These are phyloP conservation scores for Zygotorulaspora mrakii DNA, from an alignment of 1,139 yeast species.

Conservation along the genomic window DNA sequence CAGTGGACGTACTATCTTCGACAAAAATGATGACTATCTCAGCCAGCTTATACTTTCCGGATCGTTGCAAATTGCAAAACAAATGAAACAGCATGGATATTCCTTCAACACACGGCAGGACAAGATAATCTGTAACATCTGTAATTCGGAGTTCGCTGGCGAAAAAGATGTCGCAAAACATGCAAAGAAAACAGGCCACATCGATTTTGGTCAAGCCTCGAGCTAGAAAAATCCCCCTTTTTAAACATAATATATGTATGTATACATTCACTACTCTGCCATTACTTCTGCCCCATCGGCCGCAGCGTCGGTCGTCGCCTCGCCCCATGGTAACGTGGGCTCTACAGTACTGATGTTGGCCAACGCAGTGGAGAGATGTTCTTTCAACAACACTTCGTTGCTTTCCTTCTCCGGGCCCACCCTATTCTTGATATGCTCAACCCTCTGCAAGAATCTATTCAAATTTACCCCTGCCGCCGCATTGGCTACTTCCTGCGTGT, in stretches of 20 bases:
- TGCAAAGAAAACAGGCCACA: constrained; percentile 62
- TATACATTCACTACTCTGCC: constrained; percentile 11
- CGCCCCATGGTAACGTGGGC: constrained; percentile 34
- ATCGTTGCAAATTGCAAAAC: constrained; percentile 43
- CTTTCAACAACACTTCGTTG: constrained; percentile 30
- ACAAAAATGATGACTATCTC: constrained; percentile 30
- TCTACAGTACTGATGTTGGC: constrained; percentile 33
- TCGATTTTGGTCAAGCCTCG: constrained; percentile 57
- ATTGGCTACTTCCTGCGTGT: constrained; percentile 81
- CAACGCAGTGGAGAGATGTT: constrained; percentile 28
- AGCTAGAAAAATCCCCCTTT: constrained; percentile 7
- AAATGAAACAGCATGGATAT: constrained; percentile 52
- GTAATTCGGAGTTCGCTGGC: constrained; percentile 54
- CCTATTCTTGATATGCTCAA: constrained; percentile 49
- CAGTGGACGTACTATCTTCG: constrained; percentile 40
- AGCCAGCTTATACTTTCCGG: constrained; percentile 39
- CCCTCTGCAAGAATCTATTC: constrained; percentile 58
- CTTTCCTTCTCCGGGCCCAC: constrained; percentile 31
- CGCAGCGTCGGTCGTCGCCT: constrained; percentile 5
- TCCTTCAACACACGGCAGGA: constrained; percentile 66
- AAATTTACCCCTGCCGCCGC: constrained; percentile 84
- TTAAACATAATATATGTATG: constrained; percentile 3
- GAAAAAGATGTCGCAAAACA: constrained; percentile 66
- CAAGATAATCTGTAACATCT: constrained; percentile 54
- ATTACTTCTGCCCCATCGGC: constrained; percentile 13